Conservation (phyloP, 768 basidiomycete genomes). For the Naganishia friedmannii region DNA sequence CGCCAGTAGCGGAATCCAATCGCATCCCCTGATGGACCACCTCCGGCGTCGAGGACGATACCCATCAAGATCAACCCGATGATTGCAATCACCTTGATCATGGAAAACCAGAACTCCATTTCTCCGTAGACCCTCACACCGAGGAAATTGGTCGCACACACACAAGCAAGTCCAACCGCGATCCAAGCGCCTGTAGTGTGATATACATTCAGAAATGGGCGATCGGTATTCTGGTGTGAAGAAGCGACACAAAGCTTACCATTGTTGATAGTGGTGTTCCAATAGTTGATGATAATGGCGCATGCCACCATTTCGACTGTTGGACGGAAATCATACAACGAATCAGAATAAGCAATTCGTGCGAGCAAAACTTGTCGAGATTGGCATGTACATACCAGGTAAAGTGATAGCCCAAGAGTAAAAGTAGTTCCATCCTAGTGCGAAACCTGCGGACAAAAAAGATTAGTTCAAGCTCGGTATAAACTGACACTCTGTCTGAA, state of each 20-base stretch:
- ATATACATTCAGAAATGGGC: background rate
- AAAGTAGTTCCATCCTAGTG: constrained; percentile 45
- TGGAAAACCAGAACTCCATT: constrained; percentile 60
- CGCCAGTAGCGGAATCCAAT: constrained; percentile 49
- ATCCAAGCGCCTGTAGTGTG: constrained; percentile 51
- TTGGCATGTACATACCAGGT: constrained; percentile 27
- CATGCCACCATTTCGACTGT: constrained; percentile 41
- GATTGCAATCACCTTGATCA: constrained; percentile 57
- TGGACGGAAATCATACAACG: background rate
- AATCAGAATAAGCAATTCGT: background rate
- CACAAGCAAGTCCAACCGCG: constrained; percentile 49
- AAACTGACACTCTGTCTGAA: constrained; percentile 35
- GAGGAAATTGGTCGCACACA: constrained; percentile 53
- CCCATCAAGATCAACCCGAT: constrained; percentile 52
- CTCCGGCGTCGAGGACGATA: constrained; percentile 49
- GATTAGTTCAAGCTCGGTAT: constrained; percentile 27
- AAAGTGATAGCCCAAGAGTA: constrained; percentile 51
- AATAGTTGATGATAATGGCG: constrained; percentile 48
- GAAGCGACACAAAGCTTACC: constrained; percentile 19
- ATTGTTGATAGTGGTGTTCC: constrained; percentile 54
- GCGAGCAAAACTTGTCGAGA: no score
- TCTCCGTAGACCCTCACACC: constrained; percentile 56
- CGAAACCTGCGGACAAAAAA: constrained; percentile 20
- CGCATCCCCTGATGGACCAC: constrained; percentile 46
- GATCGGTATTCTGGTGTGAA: background rate